These are phyloP conservation scores for Botrytis aclada DNA, from an alignment of 2,329 filamentous ascomycete genomes.

Conservation along the genomic window DNA sequence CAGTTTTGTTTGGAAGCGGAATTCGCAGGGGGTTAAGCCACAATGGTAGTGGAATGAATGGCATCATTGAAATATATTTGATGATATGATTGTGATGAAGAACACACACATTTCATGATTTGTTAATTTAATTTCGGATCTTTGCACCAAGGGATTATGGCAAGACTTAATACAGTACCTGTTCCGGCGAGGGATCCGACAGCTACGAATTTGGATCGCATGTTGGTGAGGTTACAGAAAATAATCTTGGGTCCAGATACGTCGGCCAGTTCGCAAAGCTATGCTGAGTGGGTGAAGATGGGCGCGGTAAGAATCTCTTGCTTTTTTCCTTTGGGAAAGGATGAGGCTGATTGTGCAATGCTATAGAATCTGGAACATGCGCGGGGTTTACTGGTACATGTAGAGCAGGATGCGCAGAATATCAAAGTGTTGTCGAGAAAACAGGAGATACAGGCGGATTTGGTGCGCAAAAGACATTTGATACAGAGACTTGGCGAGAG, in stretches of 20 bases:
- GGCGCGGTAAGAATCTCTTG: slow-evolving; percentile 44
- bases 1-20: background rate
- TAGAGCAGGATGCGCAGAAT: slow-evolving; percentile 66
- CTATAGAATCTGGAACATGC: slow-evolving; percentile 69
- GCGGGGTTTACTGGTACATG: slow-evolving; percentile 61
- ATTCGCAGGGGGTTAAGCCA: background rate
- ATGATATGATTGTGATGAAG: background rate
- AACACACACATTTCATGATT: background rate
- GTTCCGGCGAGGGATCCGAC: slow-evolving; percentile 26
- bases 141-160: slow-evolving; percentile 27
- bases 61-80: background rate
- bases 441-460: slow-evolving; percentile 59
- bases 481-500: slow-evolving; percentile 65
- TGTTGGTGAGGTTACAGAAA: slow-evolving; percentile 64
- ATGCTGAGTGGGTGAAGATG: slow-evolving; percentile 62
- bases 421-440: slow-evolving; percentile 57
- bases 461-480: slow-evolving; percentile 62
- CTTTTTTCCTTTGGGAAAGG: background rate
- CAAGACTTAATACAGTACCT: slow-evolving; percentile 28
- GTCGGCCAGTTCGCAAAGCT: slow-evolving; percentile 54
- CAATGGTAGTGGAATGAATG: background rate
- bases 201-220: slow-evolving; percentile 53
- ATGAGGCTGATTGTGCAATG: background rate
- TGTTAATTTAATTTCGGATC: background rate
- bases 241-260: slow-evolving; percentile 60